A percentile compares a stretch with the other conserved stretches of the same genome.
phyloP scores from a whole-genome alignment of 345 rosid genomes.

The Populus davidiana region DNA sequence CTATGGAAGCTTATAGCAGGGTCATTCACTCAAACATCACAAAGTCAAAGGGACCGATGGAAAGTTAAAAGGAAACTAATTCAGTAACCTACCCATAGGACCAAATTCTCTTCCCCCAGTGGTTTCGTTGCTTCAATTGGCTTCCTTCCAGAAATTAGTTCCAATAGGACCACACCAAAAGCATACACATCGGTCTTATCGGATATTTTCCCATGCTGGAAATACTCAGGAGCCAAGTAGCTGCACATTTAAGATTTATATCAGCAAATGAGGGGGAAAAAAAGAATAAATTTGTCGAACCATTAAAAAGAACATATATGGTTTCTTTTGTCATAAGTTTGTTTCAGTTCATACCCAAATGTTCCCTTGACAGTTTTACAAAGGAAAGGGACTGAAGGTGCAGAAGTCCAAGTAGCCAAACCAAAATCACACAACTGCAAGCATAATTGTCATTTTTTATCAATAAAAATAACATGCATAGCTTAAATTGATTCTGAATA shows the following conservation, averaged over 20 bases:
- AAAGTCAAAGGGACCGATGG: slow-evolving; percentile 28
- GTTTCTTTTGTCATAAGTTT: neutral
- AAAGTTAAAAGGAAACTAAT: slow-evolving; percentile 11
- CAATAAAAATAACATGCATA: neutral
- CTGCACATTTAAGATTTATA: slow-evolving; percentile 32
- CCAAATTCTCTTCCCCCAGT: slow-evolving; percentile 86
- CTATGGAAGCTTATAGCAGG: slow-evolving; percentile 1
- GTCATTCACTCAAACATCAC: slow-evolving; percentile 23
- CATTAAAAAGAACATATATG: neutral
- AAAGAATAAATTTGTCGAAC: neutral
- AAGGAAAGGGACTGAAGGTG: slow-evolving; percentile 83
- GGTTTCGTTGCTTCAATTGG: slow-evolving; percentile 83
- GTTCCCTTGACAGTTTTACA: slow-evolving; percentile 99
- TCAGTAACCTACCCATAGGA: slow-evolving; percentile 74
- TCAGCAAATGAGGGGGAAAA: neutral
- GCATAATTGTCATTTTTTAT: neutral
- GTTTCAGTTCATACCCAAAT: slow-evolving; percentile 61
- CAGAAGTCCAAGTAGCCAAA: slow-evolving; percentile 90
- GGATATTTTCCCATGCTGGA: slow-evolving; percentile 94
- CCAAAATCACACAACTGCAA: slow-evolving; percentile 93
- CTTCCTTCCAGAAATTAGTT: slow-evolving; percentile 77
- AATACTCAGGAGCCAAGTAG: slow-evolving; percentile 93
- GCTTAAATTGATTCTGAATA: neutral
- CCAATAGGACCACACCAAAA: slow-evolving; percentile 87
- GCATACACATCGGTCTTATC: slow-evolving; percentile 95